Evolutionary conservation across 164 flowering plant genomes (phyloP), one percentile per base, ranked within the genome.

Genomic region (Dillenia turbinata): DNA sequence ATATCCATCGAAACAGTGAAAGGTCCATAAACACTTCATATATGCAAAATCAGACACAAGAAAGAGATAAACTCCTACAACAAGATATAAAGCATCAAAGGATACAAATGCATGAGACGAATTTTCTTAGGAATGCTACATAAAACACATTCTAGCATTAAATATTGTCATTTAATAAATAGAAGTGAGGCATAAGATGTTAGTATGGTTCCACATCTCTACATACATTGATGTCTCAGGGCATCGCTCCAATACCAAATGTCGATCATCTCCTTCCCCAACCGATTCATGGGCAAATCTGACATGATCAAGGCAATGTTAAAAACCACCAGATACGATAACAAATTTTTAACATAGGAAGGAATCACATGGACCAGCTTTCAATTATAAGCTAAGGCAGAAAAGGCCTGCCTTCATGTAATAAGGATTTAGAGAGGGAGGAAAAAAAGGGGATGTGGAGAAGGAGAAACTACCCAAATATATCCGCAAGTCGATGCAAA

Each of bases 401-500:
- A 16, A 19, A 19, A 19, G 22, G 22, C 22, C 22, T 19, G 22
- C 22, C 22, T 19, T 19, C 22, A 60, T 8, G 43, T 8, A 33
- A 12, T 24, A 59, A 53, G n/a, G 10, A 47, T 53, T 49, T 58
- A 10, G 22, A n/a, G 22, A 19, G 22, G 22, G 22, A 19, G 22
- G 22, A 19, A 19, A 19, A 19, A 19, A 19, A 19, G 22, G n/a
- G n/a, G n/a, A n/a, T 19, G 22, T 19, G 22, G 22, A 19, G 22
- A 19, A 12, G 47, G 49, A 14, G 54, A 62, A 63, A 49, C 54
- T 80, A 89, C 96, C 96, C 98, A 73, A 87, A 94, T 55, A 94
- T 91, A 49, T 94, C 98, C 26, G 98, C 98, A 66, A 94, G 89
- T 43, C 98, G 95, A 74, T 94, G 98, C 77, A 89, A 40, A 51